A percentile compares a stretch with the other conserved stretches of the same genome.
Evolutionary conservation across 306 rosid genomes (phyloP).

Genomic region (Fagus crenata): DNA sequence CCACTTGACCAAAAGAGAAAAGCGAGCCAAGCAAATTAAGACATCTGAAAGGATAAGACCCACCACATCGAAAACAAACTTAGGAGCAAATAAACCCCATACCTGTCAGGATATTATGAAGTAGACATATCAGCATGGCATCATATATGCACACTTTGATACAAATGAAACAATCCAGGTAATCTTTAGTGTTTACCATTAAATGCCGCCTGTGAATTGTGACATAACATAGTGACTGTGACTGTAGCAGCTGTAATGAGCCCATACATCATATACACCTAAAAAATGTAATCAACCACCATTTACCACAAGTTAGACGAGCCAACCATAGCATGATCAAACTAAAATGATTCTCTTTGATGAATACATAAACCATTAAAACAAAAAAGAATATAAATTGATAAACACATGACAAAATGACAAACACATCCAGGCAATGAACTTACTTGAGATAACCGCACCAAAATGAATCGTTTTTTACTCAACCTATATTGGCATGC

Average conservation of each 20-base stretch:
- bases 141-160: constrained; percentile 7
- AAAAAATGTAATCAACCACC: constrained; percentile 19
- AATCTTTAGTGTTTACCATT: constrained; percentile 55
- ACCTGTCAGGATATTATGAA: constrained; percentile 54
- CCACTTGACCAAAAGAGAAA: constrained; percentile 53
- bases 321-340: constrained; percentile 27
- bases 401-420: neutral
- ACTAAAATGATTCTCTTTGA: neutral
- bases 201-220: constrained; percentile 89
- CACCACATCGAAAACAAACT: constrained; percentile 82
- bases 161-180: neutral
- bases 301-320: constrained; percentile 5
- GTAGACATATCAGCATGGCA: constrained; percentile 13
- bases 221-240: constrained; percentile 71
- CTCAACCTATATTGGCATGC: no score
- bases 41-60: constrained; percentile 69
- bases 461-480: constrained; percentile 25
- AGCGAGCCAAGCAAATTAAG: constrained; percentile 70
- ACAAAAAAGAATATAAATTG: neutral
- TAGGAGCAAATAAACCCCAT: constrained; percentile 98
- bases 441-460: constrained; percentile 72
- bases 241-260: constrained; percentile 62
- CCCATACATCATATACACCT: constrained; percentile 78
- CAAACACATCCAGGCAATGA: neutral
- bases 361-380: no score